Base-by-base conservation (phyloP, 2,329 filamentous ascomycete genomes). In the Arthroderma sp. region DNA sequence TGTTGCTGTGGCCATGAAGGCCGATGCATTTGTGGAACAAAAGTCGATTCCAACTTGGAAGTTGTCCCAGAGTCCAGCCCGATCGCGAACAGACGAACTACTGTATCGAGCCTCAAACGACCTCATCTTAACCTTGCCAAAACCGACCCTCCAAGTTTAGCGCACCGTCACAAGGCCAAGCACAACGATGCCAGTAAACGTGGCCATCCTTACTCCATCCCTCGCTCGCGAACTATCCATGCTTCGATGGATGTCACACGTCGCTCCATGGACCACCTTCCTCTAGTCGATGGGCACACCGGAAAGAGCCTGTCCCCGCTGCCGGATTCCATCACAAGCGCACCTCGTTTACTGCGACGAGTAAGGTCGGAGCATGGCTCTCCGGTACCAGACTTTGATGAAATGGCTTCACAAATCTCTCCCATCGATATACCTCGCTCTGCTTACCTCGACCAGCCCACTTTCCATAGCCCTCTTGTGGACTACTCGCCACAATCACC, bases 121-220 rank as follows among this genome's bases (percentile, higher is more conserved):
- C 75, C 75, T 8, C 70, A 70, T 54, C 66, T 78, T 40, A 73
- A 71, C 36, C 68, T 71, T 39, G 71, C 72, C 46, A 75, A 74
- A 53, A 78, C 75, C 27, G 77, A 81, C 43, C 72, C 70, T 47
- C 73, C 71, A 29, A 67, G 78, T 47, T 79, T 79, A 56, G 68
- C 74, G 22, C 78, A 80, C 55, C 77, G 77, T 47, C 76, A 80
- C 53, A 76, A 80, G 63, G 78, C 78, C 63, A 75, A 77, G 52
- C 75, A 77, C 62, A 80, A 80, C 61, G 74, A 78, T 58, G 70
- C 74, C 51, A 75, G 75, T 48, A 74, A 78, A 48, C 76, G 71
- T 45, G 76, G 76, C 47, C 64, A 73, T 52, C 78, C 78, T 1
- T 82, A 82, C 62, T 76, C 75, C 55, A 73, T 80, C 51, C 74